Evolutionary conservation across 495 filamentous ascomycete genomes (phyloP), one percentile per base, ranked within the genome.

Genomic region (Podospora conica): DNA sequence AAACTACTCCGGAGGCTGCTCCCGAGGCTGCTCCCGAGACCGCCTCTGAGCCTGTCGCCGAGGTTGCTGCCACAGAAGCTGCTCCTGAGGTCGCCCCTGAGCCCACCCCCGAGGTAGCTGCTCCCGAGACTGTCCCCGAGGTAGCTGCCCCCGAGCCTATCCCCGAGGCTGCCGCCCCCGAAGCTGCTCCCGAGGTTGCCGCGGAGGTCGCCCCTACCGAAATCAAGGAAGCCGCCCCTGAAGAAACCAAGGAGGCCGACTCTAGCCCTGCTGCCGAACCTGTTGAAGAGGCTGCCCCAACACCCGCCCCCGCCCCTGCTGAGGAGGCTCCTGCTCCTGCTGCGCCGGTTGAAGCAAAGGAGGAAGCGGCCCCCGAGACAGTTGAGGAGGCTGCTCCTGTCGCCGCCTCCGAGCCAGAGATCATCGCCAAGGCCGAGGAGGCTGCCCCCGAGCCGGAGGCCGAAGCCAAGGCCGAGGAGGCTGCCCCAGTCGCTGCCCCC

Each of bases 321-420:
- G 67, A 65, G 20, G 68, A 66, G 56, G 23, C 48, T 25, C 31
- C 31, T 10, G 60, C 33, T 9, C 18, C 28, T 21, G 3, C n/a
- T 27, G 18, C 31, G 31, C 33, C 33, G 4, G 54, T 33, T 25
- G 55, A 64, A 20, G 25, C 21, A 18, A 22, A 23, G 9, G n/a
- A 22, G 10, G 62, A 33, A 54, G 8, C 7, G 6, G 55, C 12
- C 20, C 5, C 11, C 58, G n/a, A 28, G n/a, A 15, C 6, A 21
- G 33, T 11, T 6, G 59, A 61, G 3, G 22, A 28, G 0, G 22
- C 22, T 23, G 53, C 53, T n/a, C 22, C 48, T 1, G 53, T 31
- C 22, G 24, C 61, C 7, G 24, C 53, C 25, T 8, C 40, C 7
- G 48, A 31, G 29, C 20, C 28, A 12, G 29, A 28, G 10, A 9